Evolutionary conservation across 371 early-diverging fungal species (phyloP).

Genomic region (Mortierella sp.): DNA sequence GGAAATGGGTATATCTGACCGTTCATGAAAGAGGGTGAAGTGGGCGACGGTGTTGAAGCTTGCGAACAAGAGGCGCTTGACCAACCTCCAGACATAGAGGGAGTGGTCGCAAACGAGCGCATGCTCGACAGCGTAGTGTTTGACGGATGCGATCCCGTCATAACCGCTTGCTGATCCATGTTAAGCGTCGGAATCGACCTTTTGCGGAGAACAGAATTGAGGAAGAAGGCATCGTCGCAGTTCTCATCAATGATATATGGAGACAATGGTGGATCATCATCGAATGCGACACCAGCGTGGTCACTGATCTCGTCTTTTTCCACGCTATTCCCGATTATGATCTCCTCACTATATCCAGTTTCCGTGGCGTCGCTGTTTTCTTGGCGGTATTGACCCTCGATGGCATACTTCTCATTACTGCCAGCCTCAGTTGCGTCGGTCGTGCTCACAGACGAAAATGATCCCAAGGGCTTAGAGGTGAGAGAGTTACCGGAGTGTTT

Average conservation of each 20-base stretch:
- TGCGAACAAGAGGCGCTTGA: conserved; percentile 28
- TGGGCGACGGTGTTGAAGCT: conserved; percentile 37
- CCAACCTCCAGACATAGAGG: conserved; percentile 24
- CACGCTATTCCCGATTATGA: neutral
- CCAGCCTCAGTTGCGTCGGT: neutral
- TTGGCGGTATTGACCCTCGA: conserved; percentile 4
- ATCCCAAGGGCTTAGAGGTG: conserved; percentile 19
- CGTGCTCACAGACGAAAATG: conserved; percentile 5
- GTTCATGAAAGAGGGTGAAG: conserved; percentile 20
- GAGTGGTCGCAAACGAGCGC: conserved; percentile 18
- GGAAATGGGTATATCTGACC: conserved; percentile 28
- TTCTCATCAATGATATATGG: conserved; percentile 46
- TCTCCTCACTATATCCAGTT: conserved; percentile 4
- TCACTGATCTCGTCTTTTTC: neutral
- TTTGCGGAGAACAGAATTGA: conserved; percentile 49
- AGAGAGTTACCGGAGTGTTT: conserved; percentile 19
- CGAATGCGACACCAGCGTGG: neutral
- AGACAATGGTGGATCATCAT: conserved; percentile 20
- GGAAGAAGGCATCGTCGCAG: conserved; percentile 46
- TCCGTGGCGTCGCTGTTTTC: neutral
- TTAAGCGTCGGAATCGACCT: conserved; percentile 2
- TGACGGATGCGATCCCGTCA: conserved; percentile 18
- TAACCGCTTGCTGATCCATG: conserved; percentile 1
- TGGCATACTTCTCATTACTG: neutral
- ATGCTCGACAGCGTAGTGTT: conserved; percentile 22